Evolutionary conservation across 257 asterid genomes (phyloP), one percentile per base, ranked within the genome.

Genomic region (Solanum neorickii): DNA sequence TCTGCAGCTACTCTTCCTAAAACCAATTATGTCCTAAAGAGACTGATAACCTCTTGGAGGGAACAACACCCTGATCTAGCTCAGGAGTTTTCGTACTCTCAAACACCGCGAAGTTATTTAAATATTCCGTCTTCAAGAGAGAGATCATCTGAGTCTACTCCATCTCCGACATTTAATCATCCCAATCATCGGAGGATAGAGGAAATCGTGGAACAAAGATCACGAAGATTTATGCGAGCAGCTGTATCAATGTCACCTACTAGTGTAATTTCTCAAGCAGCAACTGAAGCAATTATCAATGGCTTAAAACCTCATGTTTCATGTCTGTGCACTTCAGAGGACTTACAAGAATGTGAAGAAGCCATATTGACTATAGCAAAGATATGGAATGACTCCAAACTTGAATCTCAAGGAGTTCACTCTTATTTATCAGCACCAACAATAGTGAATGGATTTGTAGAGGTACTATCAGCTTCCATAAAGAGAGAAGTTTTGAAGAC

Each of bases 61-160:
- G 98, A 95, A 70, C 97, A 93, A 87, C 93, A 94, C 90, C 97
- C 98, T 86, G 96, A 93, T 15, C 91, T 93, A 87, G 96, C 96
- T 82, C 96, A 90, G 83, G 98, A 94, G 68, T 91, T 92, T 84
- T 93, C 98, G 15, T 91, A 88, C 88, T 85, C 88, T 20, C 97
- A 92, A 87, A 92, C 95, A 5, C 96, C 95, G 23, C 87, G 59
- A 62, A 92, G 85, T 25, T 87, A 86, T 85, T 42, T 85, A 85
- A 90, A 82, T 76, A 46, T 85, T n/a, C 86, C 91, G 21, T 90
- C 90, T 56, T 86, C 89, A 31, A 86, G 89, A 62, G 92, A 86
- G 37, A 80, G 76, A 90, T 87, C 90, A 35, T 86, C 91, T 72
- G 90, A 89, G 14, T 87, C 90, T 44, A n/a, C 86, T 49, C 90